Conservation (phyloP, 2,329 filamentous ascomycete species). For the Trichophyton benhamiae region DNA sequence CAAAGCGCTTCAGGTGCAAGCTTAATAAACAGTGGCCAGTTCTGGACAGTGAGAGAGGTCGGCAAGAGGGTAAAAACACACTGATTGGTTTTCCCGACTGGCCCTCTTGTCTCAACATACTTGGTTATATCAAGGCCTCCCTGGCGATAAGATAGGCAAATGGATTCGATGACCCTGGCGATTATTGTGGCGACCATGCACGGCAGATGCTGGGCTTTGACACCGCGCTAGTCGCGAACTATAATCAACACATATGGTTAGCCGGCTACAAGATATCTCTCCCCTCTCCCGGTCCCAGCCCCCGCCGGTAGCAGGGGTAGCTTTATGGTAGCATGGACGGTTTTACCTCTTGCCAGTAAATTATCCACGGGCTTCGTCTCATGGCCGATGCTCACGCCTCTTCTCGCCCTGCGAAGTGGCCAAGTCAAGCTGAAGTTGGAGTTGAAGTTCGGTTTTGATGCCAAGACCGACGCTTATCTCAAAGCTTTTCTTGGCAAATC, state of each 20-base stretch:
- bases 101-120: neutral
- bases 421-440: neutral
- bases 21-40: neutral
- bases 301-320: neutral
- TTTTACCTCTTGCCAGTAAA: no score
- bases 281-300: neutral
- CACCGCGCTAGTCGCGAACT: constrained; percentile 1
- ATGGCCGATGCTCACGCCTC: no score
- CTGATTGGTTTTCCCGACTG: no score
- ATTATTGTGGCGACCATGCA: neutral
- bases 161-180: neutral
- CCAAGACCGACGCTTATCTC: neutral
- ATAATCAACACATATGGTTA: neutral
- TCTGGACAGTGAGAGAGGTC: neutral
- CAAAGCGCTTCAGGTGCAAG: neutral
- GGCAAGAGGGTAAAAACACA: neutral
- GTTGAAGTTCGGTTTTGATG: neutral
- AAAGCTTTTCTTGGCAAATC: neutral
- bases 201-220: constrained; percentile 2
- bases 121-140: neutral
- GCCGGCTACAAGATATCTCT: neutral
- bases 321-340: neutral
- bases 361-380: neutral
- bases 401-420: neutral
- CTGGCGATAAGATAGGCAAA: neutral